Evolutionary conservation across 495 filamentous ascomycete species (phyloP).

Genomic region (Penicillium dipodomyicola): DNA sequence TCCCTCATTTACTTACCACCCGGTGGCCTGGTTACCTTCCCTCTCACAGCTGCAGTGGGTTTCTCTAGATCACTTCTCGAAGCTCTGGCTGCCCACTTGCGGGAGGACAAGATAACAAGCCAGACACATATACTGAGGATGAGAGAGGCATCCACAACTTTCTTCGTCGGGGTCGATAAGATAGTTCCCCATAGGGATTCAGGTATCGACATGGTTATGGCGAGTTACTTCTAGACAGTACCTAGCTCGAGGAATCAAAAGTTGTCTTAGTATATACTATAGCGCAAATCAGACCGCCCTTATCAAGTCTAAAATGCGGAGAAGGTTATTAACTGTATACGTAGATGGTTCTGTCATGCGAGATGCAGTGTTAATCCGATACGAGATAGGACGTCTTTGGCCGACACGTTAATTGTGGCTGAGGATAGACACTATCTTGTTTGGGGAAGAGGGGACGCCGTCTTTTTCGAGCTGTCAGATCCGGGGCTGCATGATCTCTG

Average conservation of each 20-base stretch:
- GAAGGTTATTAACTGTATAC: neutral
- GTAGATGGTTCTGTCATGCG: constrained; percentile 2
- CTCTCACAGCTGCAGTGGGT: constrained; percentile 10
- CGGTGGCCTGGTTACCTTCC: constrained; percentile 27
- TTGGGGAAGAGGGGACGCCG: constrained; percentile 4
- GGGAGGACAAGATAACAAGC: constrained; percentile 19
- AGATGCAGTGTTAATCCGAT: constrained; percentile 35
- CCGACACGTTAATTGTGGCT: neutral
- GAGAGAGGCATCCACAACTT: constrained; percentile 24
- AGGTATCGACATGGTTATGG: constrained; percentile 5
- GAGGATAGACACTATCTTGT: neutral
- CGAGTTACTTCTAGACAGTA: neutral
- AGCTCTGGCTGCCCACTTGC: constrained; percentile 26
- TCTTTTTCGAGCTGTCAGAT: constrained; percentile 23
- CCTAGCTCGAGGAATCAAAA: neutral
- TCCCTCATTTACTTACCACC: constrained; percentile 33
- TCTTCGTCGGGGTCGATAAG: constrained; percentile 13
- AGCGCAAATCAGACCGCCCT: neutral
- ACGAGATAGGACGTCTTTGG: constrained; percentile 20
- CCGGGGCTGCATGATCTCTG: constrained; percentile 17
- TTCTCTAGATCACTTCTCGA: constrained; percentile 32
- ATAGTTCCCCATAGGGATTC: constrained; percentile 10
- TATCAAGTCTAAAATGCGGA: constrained; percentile 1
- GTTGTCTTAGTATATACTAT: neutral
- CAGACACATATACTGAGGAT: constrained; percentile 27